Base-by-base conservation (phyloP, 1,139 yeast genomes). In the Nakaseomyces glabratus region DNA sequence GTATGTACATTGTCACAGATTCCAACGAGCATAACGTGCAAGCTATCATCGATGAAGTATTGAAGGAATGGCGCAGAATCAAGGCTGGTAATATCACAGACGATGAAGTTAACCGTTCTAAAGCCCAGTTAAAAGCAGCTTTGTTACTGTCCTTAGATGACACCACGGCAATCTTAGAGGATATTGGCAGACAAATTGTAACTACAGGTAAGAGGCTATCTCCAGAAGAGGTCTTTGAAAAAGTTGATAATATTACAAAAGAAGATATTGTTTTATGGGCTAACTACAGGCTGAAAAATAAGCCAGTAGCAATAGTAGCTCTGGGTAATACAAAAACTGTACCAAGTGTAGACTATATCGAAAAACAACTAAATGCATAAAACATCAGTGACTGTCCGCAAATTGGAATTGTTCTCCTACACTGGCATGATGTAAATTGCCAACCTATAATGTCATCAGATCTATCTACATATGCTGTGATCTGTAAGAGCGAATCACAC, bases 131-230 rank as follows among this genome's bases (percentile, higher is more conserved):
- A 46, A 88, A 88, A 63, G 98, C 98, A 0, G 82, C 95, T 0
- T 67, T 90, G 38, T 69, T 90, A 36, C 67, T 90, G 40, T 84
- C 95, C 9, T 68, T 90, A 37, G 99, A 93, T 59, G 96, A 95
- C 43, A 79, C 95, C 14, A 86, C 97, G 4, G 93, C 96, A 4
- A 79, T 88, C 40, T 97, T 96, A 21, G 99, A 90, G 61, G 98
- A 90, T 61, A 85, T 93, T 50, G 98, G 98, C 24, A 78, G 98
- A 58, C 98, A 93, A 61, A 69, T 90, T 43, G 94, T 90, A 33
- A 88, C 95, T 38, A 88, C 97, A 3, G 98, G 98, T 24, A 76
- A 71, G 52, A 74, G 96, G 55, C 69, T 85, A 49, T 71, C 93
- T 11, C 96, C 98, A 3, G 95, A 84, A 58, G 94, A 88, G 49